Conservation (phyloP, 805 yeast species). For the Wickerhamiella lipophila region DNA sequence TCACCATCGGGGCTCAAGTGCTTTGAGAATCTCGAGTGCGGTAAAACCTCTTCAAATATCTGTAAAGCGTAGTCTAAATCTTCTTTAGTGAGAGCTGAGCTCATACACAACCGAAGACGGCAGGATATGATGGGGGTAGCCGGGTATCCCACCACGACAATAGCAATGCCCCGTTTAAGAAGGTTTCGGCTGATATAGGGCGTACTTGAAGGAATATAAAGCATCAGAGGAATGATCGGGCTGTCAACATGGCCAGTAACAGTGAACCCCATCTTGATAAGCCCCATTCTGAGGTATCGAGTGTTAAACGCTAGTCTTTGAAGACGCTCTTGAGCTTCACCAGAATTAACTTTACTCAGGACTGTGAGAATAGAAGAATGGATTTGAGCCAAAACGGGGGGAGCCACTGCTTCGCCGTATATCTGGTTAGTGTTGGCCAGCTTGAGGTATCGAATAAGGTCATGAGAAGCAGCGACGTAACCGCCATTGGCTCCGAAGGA, state of each 20-base stretch:
- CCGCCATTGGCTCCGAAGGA: constrained; percentile 99
- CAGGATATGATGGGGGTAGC: constrained; percentile 89
- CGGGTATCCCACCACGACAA: constrained; percentile 94
- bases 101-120: constrained; percentile 85
- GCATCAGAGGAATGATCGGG: constrained; percentile 82
- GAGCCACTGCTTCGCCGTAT: constrained; percentile 76
- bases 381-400: constrained; percentile 84
- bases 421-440: constrained; percentile 55
- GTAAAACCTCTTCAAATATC: constrained; percentile 50
- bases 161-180: constrained; percentile 71
- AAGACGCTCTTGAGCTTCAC: constrained; percentile 85
- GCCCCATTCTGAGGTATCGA: constrained; percentile 78
- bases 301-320: constrained; percentile 93
- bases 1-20: constrained; percentile 19
- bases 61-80: constrained; percentile 52
- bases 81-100: constrained; percentile 82
- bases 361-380: constrained; percentile 66
- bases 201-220: constrained; percentile 89
- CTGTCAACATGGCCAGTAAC: constrained; percentile 93
- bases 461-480: constrained; percentile 64
- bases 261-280: constrained; percentile 84
- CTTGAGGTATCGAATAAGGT: constrained; percentile 61
- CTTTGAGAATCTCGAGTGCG: constrained; percentile 20
- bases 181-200: constrained; percentile 79
- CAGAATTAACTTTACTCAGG: constrained; percentile 71